A percentile compares a stretch with the other conserved stretches of the same genome.
Evolutionary conservation across 1,284 basidiomycete species (phyloP).

Genomic region (Meira miltonrushii): DNA sequence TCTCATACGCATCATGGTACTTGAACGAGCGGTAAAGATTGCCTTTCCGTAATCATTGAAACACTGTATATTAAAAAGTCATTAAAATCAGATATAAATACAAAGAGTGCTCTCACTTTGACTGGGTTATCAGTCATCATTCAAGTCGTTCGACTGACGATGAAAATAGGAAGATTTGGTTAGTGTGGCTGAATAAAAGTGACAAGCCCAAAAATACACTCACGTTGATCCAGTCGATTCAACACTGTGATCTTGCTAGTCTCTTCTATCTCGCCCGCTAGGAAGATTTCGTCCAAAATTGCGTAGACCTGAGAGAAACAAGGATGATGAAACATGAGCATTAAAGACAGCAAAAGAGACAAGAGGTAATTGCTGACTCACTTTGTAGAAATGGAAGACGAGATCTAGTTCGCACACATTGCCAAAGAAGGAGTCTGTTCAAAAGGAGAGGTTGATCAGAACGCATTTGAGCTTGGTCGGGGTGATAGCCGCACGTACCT

Average conservation of each 20-base stretch:
- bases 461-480: not conserved
- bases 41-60: no score
- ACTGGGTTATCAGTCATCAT: not conserved
- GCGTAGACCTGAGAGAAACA: conserved; percentile 92
- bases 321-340: not conserved
- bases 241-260: conserved; percentile 93
- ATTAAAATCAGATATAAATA: no score
- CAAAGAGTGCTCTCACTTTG: no score
- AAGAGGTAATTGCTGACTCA: conserved; percentile 39
- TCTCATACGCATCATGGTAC: not conserved
- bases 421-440: conserved; percentile 86
- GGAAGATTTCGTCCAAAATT: conserved; percentile 93
- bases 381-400: conserved; percentile 99
- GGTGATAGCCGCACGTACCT: conserved; percentile 59
- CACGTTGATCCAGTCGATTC: conserved; percentile 65
- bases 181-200: not conserved
- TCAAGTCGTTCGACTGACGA: conserved; percentile 5
- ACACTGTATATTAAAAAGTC: no score
- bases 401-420: conserved; percentile 95
- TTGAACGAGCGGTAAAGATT: no score
- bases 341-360: conserved; percentile 1
- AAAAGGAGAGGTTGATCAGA: not conserved
- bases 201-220: conserved; percentile 12
- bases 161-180: not conserved
- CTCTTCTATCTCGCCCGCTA: conserved; percentile 98